Conservation (phyloP, 768 basidiomycete genomes). For the Crucibulum laeve region DNA sequence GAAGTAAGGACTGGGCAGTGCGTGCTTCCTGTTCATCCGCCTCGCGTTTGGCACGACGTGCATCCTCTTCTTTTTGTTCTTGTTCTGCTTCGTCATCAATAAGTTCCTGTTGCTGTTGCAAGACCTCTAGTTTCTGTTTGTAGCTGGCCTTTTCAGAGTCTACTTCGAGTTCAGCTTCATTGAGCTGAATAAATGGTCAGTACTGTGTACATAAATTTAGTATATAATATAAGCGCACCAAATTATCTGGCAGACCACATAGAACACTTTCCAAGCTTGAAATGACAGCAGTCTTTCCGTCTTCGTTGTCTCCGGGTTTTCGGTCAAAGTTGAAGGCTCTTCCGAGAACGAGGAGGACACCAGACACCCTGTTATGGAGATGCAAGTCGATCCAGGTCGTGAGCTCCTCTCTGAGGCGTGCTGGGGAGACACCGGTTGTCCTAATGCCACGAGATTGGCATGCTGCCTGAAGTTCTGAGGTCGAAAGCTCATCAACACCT, state of each 20-base stretch:
- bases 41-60: constrained; percentile 81
- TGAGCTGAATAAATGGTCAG: constrained; percentile 53
- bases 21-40: constrained; percentile 75
- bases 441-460: constrained; percentile 94
- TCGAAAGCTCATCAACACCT: constrained; percentile 88
- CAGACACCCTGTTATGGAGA: constrained; percentile 85
- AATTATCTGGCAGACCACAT: constrained; percentile 87
- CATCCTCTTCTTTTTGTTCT: constrained; percentile 91
- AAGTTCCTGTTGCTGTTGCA: constrained; percentile 98
- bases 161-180: constrained; percentile 95
- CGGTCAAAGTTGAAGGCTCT: constrained; percentile 93
- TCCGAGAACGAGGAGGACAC: constrained; percentile 90
- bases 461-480: constrained; percentile 86
- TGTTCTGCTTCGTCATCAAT: constrained; percentile 99
- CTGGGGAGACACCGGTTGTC: constrained; percentile 82
- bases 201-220: neutral
- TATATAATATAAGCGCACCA: constrained; percentile 49
- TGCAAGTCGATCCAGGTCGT: constrained; percentile 92
- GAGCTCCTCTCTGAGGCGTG: constrained; percentile 85
- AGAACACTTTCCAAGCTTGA: constrained; percentile 84
- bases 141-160: constrained; percentile 91
- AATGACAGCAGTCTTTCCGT: constrained; percentile 80
- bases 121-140: constrained; percentile 96
- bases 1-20: constrained; percentile 77
- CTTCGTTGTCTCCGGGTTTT: constrained; percentile 67